A percentile compares a stretch with the other conserved stretches of the same genome.
These are phyloP conservation scores for Pythium coloratum DNA, from an alignment of 352 stramenopile species.

Conservation along the genomic window DNA sequence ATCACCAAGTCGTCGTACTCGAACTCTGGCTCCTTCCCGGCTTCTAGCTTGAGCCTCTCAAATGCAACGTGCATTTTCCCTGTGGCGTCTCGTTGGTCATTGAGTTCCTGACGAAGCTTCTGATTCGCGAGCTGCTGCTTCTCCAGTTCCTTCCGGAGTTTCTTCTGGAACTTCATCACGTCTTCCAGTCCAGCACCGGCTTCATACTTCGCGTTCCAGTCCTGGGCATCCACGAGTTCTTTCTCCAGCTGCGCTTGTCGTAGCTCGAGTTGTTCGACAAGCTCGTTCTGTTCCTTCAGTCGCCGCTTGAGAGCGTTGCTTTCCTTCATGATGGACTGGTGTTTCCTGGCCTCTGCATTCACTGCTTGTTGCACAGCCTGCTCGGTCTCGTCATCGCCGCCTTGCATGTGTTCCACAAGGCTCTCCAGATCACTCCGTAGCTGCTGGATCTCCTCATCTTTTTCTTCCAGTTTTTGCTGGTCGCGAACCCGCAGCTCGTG, in stretches of 20 bases:
- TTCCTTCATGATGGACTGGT: conserved; percentile 32
- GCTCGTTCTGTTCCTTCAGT: conserved; percentile 47
- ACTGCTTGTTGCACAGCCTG: conserved; percentile 38
- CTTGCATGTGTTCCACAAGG: conserved; percentile 52
- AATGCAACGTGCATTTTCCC: conserved; percentile 57
- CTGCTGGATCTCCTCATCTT: conserved; percentile 56
- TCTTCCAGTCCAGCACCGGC: conserved; percentile 62
- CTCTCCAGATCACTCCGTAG: conserved; percentile 63
- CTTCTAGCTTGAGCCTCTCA: conserved; percentile 58
- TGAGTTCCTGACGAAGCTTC: conserved; percentile 57
- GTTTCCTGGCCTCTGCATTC: conserved; percentile 33
- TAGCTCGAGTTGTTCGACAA: conserved; percentile 57
- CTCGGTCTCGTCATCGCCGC: conserved; percentile 26
- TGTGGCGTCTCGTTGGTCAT: conserved; percentile 59
- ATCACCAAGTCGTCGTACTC: conserved; percentile 61
- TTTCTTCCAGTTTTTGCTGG: conserved; percentile 54
- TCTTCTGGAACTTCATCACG: conserved; percentile 73
- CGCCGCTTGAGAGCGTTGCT: conserved; percentile 43
- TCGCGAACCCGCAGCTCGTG: conserved; percentile 70
- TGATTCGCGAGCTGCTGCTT: conserved; percentile 61
- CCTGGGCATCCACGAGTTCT: conserved; percentile 51
- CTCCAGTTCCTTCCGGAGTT: conserved; percentile 61
- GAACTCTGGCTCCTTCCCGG: conserved; percentile 44
- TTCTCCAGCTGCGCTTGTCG: conserved; percentile 60
- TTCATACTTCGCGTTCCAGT: conserved; percentile 75